phyloP scores from a whole-genome alignment of 2,329 filamentous ascomycete genomes.

The Neopestalotiopsis rosae region DNA sequence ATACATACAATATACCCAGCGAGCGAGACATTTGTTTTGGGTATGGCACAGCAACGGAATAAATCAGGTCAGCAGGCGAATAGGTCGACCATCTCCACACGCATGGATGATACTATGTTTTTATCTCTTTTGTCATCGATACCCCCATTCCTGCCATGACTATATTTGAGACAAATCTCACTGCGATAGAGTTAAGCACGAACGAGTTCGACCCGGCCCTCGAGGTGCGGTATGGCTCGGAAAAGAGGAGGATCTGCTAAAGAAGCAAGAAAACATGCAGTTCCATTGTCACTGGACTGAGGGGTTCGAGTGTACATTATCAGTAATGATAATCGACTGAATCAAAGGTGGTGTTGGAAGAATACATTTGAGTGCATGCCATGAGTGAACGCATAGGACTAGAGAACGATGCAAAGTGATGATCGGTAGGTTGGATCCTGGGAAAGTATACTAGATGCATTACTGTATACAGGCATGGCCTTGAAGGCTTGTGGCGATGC shows the following conservation, averaged over 20 bases:
- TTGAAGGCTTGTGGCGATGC: too few relatives aligned
- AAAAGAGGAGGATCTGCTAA: not conserved
- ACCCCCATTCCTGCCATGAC: not conserved
- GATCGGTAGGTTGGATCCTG: too few relatives aligned
- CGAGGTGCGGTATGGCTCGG: not conserved
- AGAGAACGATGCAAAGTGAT: not conserved
- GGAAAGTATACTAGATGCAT: too few relatives aligned
- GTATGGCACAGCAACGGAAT: not conserved
- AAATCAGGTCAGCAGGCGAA: not conserved
- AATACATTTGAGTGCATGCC: not conserved
- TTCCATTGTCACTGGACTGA: not conserved
- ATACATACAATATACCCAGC: not conserved
- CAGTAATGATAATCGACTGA: constrained; percentile 2
- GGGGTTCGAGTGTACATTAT: constrained; percentile 3
- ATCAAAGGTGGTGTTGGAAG: not conserved
- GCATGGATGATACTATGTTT: not conserved
- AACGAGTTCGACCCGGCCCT: not conserved
- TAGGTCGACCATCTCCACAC: not conserved
- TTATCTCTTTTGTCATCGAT: not conserved
- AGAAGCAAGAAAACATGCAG: not conserved
- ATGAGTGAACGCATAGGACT: not conserved
- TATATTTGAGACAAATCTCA: not conserved
- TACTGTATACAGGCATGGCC: too few relatives aligned
- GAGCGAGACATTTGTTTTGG: not conserved
- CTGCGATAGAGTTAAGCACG: not conserved